phyloP scores from a whole-genome alignment of 495 filamentous ascomycete genomes.

The Trichoderma asperelloides region DNA sequence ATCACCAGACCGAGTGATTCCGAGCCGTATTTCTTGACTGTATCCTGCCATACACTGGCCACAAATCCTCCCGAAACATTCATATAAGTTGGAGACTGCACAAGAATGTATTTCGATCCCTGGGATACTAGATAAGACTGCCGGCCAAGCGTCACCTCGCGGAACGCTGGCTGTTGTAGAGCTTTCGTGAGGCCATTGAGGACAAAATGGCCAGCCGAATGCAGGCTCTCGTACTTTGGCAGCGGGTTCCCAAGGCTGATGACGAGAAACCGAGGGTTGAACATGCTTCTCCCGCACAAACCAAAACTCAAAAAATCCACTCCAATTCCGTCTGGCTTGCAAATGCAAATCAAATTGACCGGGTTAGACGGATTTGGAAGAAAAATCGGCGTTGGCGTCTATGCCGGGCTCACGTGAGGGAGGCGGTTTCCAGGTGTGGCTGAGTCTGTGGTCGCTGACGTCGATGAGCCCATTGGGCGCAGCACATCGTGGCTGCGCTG shows the following conservation, averaged over 20 bases:
- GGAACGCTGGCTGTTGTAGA: conserved; percentile 42
- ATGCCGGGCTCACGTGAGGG: not conserved
- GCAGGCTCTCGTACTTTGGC: conserved; percentile 60
- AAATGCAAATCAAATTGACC: not conserved
- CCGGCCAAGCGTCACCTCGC: conserved; percentile 27
- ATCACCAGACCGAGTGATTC: conserved; percentile 49
- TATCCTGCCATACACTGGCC: conserved; percentile 33
- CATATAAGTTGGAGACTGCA: conserved; percentile 65
- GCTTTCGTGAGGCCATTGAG: conserved; percentile 43
- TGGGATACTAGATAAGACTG: conserved; percentile 30
- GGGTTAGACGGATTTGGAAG: not conserved
- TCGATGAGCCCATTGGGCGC: conserved; percentile 13
- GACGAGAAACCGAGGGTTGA: conserved; percentile 35
- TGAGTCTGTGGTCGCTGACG: conserved; percentile 17
- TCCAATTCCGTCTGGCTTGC: not conserved
- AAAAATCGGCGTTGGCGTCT: conserved; percentile 5
- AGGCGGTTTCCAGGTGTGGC: conserved; percentile 8
- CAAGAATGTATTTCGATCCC: conserved; percentile 50
- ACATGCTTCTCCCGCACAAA: conserved; percentile 15
- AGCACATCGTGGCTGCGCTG: conserved; percentile 13
- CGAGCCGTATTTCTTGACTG: conserved; percentile 20
- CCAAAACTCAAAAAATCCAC: not conserved
- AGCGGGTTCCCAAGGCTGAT: conserved; percentile 39
- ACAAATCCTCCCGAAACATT: conserved; percentile 59
- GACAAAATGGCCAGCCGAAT: conserved; percentile 70